Evolutionary conservation across 2,329 filamentous ascomycete genomes (phyloP).

Genomic region (Zarea fungicola): DNA sequence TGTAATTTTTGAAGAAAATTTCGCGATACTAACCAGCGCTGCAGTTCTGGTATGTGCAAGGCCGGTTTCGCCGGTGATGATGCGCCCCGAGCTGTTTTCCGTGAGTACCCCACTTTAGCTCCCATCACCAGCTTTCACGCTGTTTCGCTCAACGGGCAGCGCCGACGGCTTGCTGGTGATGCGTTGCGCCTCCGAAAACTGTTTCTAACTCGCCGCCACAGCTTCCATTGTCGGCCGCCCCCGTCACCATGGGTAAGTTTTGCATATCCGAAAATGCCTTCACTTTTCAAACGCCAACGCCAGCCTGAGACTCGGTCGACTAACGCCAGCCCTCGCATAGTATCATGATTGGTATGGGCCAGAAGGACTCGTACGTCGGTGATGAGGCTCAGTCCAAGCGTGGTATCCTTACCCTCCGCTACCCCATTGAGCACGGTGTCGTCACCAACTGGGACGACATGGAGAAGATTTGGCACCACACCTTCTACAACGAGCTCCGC

Average conservation of each 20-base stretch:
- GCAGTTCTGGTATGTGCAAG: constrained; percentile 99
- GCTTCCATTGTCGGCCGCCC: constrained; percentile 95
- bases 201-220: not conserved
- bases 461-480: constrained; percentile 99
- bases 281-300: not conserved
- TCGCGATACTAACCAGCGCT: constrained; percentile 33
- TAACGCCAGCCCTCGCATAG: constrained; percentile 38
- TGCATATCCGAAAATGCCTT: not conserved
- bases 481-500: constrained; percentile 99
- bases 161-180: not conserved
- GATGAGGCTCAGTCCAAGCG: constrained; percentile 99
- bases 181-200: not conserved
- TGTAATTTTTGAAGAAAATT: constrained; percentile 1
- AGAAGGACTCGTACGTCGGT: constrained; percentile 99
- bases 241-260: constrained; percentile 96
- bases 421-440: constrained; percentile 99
- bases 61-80: constrained; percentile 99
- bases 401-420: constrained; percentile 99
- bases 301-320: not conserved
- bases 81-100: constrained; percentile 99
- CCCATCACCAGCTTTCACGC: constrained; percentile 13
- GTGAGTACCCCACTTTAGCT: constrained; percentile 60
- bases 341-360: constrained; percentile 99
- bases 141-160: constrained; percentile 1
- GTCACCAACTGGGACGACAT: constrained; percentile 99